Conservation (phyloP, 2,329 filamentous ascomycete species). For the Ophiostoma tasmaniense region DNA sequence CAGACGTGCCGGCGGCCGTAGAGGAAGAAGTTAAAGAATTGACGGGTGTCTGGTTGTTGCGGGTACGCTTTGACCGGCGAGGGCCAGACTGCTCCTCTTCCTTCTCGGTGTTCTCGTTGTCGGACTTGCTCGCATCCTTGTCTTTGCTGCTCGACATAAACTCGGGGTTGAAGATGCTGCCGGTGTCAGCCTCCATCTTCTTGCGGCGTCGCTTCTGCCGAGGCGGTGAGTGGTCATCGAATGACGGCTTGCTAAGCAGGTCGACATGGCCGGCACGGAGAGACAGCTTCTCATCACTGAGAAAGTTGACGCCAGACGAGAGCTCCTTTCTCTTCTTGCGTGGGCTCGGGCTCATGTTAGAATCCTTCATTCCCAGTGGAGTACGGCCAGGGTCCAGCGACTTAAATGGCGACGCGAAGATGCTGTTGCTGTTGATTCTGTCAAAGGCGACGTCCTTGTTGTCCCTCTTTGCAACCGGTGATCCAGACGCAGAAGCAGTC, state of each 20-base stretch:
- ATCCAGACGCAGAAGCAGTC: conserved; percentile 25
- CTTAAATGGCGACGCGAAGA: conserved; percentile 4
- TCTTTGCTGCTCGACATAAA: conserved; percentile 17
- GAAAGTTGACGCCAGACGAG: conserved; percentile 1
- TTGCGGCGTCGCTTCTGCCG: conserved; percentile 27
- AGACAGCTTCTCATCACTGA: conserved; percentile 1
- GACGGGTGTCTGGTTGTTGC: conserved; percentile 18
- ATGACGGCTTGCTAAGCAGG: conserved; percentile 23
- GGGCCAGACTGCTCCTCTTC: conserved; percentile 6
- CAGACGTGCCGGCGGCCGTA: conserved; percentile 21
- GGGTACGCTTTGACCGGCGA: conserved; percentile 18
- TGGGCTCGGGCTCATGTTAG: conserved; percentile 32
- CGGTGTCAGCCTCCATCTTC: conserved; percentile 25
- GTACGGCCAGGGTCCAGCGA: conserved; percentile 18
- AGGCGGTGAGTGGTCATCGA: conserved; percentile 24
- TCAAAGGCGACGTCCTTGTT: conserved; percentile 9
- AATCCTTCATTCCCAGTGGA: conserved; percentile 30
- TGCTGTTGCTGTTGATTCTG: neutral
- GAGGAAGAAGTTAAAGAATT: neutral
- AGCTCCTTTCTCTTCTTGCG: conserved; percentile 31
- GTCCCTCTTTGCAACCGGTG: conserved; percentile 24
- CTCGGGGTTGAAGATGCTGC: conserved; percentile 24
- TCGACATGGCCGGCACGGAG: conserved; percentile 10
- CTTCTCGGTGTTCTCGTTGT: neutral
- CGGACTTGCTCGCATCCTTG: neutral